Base-by-base conservation (phyloP, 2,329 filamentous ascomycete genomes). In the Chrysoporthe cubensis region DNA sequence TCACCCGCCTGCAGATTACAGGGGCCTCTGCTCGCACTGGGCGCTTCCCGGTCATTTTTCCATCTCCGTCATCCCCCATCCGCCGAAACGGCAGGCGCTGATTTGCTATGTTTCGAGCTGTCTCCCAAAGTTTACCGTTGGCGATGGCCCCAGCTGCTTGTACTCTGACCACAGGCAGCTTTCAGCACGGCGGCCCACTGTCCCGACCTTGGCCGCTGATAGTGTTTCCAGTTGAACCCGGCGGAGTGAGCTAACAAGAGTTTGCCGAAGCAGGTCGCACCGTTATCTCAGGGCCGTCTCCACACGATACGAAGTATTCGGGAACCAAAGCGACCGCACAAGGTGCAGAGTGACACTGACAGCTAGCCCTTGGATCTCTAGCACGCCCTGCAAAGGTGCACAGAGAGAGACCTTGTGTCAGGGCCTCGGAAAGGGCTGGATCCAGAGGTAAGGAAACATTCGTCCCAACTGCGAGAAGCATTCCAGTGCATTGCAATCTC, bases 11-110 rank as follows among this genome's bases (percentile, higher is more conserved):
- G 66, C 60, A 68, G 64, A 63, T 63, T 59, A 44, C 69, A 66
- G 61, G 64, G 62, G 66, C 26, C 26, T 52, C 58, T 68, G 40
- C 61, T 73, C 69, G 73, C 72, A 73, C 73, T 74, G 71, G 70
- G 73, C 71, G 71, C 71, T 69, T 70, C 73, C 71, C 67, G 70
- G 71, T 72, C 72, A 70, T 64, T 61, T 61, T 65, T 60, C 57
- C 67, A 67, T 67, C 63, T 69, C 66, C 65, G 67, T 64, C 18
- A 37, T 64, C 66, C 57, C 68, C 68, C 68, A 61, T 60, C 63
- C 34, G 48, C 46, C 44, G 37, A 21, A 57, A 65, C 64, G 42
- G 46, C 48, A 54, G 18, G 3, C 37, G 66, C 58, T 58, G 61
- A 70, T 70, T 70, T 66, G 69, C 64, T 57, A 59, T 40, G 32